Evolutionary conservation across 2,329 filamentous ascomycete species (phyloP).

Genomic region (Cercospora berteroae): DNA sequence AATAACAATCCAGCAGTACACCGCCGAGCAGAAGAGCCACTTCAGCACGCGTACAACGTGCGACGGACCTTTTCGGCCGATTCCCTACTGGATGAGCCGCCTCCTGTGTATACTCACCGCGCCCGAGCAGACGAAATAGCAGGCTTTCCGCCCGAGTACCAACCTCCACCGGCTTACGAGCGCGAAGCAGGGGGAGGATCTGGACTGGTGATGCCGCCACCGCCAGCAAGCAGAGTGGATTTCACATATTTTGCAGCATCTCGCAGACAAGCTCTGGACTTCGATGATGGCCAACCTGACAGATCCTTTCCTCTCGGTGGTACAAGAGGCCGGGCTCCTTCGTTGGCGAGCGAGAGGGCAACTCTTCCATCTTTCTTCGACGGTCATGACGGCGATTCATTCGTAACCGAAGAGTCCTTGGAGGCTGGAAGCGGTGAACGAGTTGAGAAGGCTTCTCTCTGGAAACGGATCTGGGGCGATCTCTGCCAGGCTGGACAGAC

Average conservation of each 20-base stretch:
- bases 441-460: background rate
- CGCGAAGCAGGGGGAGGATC: background rate
- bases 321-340: background rate
- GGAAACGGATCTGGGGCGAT: background rate
- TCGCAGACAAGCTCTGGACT: background rate
- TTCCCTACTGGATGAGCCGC: background rate
- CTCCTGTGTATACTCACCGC: background rate
- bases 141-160: background rate
- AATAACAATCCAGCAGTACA: background rate
- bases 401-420: background rate
- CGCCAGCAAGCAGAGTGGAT: background rate
- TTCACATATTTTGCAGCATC: background rate
- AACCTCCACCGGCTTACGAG: background rate
- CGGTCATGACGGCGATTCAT: background rate
- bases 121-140: background rate
- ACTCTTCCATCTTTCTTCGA: background rate
- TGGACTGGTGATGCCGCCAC: background rate
- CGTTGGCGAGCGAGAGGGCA: background rate
- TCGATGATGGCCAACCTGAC: background rate
- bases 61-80: background rate
- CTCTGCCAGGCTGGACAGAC: too few species aligned
- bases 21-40: background rate
- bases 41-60: background rate
- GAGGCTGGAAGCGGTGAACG: background rate
- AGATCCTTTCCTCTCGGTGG: background rate